Conservation (phyloP, 2,329 filamentous ascomycete species). For the Trichoderma endophyticum region DNA sequence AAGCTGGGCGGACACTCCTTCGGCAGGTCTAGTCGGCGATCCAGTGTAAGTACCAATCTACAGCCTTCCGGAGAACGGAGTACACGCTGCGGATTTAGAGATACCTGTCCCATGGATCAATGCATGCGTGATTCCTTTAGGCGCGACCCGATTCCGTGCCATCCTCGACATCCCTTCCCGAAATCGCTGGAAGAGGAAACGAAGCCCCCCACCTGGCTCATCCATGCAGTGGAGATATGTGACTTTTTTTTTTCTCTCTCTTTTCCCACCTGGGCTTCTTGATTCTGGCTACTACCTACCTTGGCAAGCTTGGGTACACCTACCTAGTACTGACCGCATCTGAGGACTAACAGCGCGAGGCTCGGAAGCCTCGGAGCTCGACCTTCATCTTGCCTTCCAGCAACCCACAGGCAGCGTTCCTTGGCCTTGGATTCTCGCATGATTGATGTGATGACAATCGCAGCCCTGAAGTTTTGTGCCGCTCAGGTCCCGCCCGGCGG, state of each 20-base stretch:
- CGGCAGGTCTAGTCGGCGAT: background rate
- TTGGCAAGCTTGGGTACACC: slow-evolving; percentile 6
- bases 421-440: background rate
- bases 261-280: background rate
- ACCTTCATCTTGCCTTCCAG: background rate
- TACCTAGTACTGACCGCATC: slow-evolving; percentile 5
- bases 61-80: background rate
- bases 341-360: slow-evolving; percentile 1
- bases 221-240: background rate
- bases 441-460: slow-evolving; percentile 8
- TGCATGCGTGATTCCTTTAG: background rate
- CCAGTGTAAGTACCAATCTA: background rate
- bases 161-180: slow-evolving; percentile 2
- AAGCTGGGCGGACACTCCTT: background rate
- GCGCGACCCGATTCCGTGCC: slow-evolving; percentile 9
- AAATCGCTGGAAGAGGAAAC: slow-evolving; percentile 7
- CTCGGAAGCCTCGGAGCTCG: slow-evolving; percentile 15
- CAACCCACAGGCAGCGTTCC: background rate
- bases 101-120: background rate
- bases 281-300: background rate
- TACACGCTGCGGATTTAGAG: background rate
- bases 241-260: background rate
- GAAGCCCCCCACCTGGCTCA: background rate
- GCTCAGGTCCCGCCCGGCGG: slow-evolving; percentile 13
- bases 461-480: background rate